These are phyloP conservation scores for Aspergillus pseudoglaucus DNA, from an alignment of 2,329 filamentous ascomycete species.

Conservation along the genomic window DNA sequence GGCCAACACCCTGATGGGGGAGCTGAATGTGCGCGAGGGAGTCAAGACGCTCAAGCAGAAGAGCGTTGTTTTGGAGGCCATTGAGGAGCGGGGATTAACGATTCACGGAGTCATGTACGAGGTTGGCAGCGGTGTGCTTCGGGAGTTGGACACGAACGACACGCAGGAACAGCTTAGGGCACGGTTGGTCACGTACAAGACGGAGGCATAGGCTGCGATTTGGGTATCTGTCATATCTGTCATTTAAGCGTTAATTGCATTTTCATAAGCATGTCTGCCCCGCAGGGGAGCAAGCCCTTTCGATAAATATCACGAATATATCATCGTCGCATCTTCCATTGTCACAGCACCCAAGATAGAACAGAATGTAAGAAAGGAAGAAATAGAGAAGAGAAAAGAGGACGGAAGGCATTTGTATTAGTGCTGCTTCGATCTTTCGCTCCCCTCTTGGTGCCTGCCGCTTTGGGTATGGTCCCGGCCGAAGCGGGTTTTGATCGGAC, in stretches of 20 bases:
- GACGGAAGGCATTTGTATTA: not conserved
- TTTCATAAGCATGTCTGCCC: too few species aligned
- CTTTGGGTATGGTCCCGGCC: conserved; percentile 7
- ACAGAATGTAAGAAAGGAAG: not conserved
- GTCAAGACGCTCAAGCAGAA: conserved; percentile 64
- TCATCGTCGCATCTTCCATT: too few species aligned
- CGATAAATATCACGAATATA: too few species aligned
- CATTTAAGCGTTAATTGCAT: too few species aligned
- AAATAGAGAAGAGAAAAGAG: not conserved
- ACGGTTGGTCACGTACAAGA: conserved; percentile 37
- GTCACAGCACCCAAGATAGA: too few species aligned
- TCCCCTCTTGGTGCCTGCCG: not conserved
- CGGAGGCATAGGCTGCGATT: conserved; percentile 10
- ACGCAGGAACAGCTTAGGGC: conserved; percentile 33
- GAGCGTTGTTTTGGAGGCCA: conserved; percentile 61
- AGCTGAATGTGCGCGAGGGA: conserved; percentile 68
- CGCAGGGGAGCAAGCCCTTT: too few species aligned
- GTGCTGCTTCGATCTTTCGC: not conserved
- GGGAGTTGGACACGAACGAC: conserved; percentile 45
- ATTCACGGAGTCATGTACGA: conserved; percentile 77
- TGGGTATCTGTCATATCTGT: not conserved
- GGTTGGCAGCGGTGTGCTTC: conserved; percentile 49
- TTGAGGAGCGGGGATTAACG: conserved; percentile 62
- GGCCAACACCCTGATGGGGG: conserved; percentile 58
- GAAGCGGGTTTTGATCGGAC: conserved; percentile 6